Evolutionary conservation across 2,329 filamentous ascomycete species (phyloP).

Genomic region (Didymosphaeria variabile): DNA sequence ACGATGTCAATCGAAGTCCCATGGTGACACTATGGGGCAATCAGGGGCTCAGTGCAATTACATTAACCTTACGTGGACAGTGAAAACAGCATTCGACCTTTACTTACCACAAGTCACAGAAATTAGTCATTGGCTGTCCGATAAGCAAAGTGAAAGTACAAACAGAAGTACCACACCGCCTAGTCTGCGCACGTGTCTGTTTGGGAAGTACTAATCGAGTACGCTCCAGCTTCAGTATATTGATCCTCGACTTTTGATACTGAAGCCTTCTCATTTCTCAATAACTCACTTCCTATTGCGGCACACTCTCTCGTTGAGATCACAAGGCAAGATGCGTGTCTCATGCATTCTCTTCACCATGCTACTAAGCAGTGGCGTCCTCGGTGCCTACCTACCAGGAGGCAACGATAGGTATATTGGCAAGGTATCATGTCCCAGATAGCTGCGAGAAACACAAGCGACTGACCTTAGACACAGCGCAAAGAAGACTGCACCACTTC

Average conservation of each 20-base stretch:
- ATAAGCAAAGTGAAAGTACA: background rate
- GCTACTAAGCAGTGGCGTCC: background rate
- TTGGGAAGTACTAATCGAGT: background rate
- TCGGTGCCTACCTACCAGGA: background rate
- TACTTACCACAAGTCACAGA: background rate
- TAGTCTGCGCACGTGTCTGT: background rate
- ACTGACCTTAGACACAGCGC: background rate
- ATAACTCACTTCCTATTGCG: background rate
- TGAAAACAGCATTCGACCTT: background rate
- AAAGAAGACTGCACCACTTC: background rate
- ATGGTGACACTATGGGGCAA: background rate
- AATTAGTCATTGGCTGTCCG: background rate
- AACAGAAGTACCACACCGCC: background rate
- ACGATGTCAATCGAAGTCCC: too few relatives aligned
- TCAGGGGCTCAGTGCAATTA: background rate
- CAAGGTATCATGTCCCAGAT: background rate
- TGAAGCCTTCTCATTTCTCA: background rate
- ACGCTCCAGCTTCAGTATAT: background rate
- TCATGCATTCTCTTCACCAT: background rate
- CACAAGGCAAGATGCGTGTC: conserved; percentile 11
- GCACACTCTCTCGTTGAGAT: conserved; percentile 17
- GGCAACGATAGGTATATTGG: background rate
- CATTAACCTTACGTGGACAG: background rate
- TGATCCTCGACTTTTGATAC: background rate
- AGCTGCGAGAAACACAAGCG: too few relatives aligned